Evolutionary conservation across 108 stramenopile genomes (phyloP), one percentile per base, ranked within the genome.

Genomic region (Cyclotella atomus): DNA sequence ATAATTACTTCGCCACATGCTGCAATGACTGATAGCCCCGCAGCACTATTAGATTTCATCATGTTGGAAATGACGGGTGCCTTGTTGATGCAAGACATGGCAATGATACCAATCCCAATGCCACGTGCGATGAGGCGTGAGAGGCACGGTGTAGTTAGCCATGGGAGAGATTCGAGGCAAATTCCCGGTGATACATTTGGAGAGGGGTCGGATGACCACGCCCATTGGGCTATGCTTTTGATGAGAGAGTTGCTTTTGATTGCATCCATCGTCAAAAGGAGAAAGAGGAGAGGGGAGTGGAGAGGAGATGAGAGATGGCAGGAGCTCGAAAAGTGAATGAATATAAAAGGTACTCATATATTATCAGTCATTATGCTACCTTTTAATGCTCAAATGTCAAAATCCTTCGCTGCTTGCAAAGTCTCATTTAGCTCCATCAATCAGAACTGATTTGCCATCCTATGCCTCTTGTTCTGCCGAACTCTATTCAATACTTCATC

Each of bases 41-140:
- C 79, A 0, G 82, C 87, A 19, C 85, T 85, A 43, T 83, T 76
- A 54, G 77, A 78, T 16, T 60, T 49, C 41, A 81, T 23, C 55
- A 94, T 81, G 59, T 94, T 94, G 19, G 65, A 33, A 20, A 94
- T 83, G 46, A 94, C 78, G 23, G 93, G 93, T 14, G 81, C 75
- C 73, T 91, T 91, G 65, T 91, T 94, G 59, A 88, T 68, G 61
- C 75, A 87, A 2, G 89, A 77, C 12, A 84, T 85, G 24, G 77
- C 21, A 60, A 94, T 91, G 45, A 94, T 94, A 35, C 74, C 76
- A 17, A 90, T 71, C 44, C 93, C 93, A n/a, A 94, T 74, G 32
- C 47, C 55, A 67, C 91, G 91, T 61, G 83, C 84, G 27, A 90
- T 21, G 12, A 93, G 83, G 23, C 65, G 76, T 24, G 79, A 56